Evolutionary conservation across 2,329 filamentous ascomycete species (phyloP), one percentile per base, ranked within the genome.

Genomic region (Ustilaginoidea virens): DNA sequence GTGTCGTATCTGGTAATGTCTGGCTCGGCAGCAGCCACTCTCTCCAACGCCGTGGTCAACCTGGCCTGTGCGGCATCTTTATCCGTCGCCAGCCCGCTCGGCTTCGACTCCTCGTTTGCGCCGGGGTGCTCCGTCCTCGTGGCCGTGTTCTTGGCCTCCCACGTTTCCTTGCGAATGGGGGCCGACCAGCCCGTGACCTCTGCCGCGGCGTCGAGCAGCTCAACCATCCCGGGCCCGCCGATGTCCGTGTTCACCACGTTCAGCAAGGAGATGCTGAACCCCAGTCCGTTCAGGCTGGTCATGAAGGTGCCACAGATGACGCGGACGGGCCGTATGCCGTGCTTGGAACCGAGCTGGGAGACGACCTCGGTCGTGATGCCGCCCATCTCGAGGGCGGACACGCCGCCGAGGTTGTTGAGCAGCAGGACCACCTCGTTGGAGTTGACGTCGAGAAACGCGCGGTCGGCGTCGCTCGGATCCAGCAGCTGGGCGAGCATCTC

Each of bases 1-100:
- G 82, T 92, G 46, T 83, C 79, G 42, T 72, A 83, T 28, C 59
- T 66, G 0, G 79, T 83, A 28, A 83, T 63, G 28, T 80, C 74
- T 2, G 77, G 73, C 48, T 85, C 79, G 1, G 64, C 75, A 0
- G 58, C 62, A 36, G 82, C 66, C 10, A 85, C 56, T 20, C 59
- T 61, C 27, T 77, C 55, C 11, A 83, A 57, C 0, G 63, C 79
- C 11, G 53, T 57, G 13, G 52, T 61, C 23, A 85, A 55, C 5
- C 62, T 61, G 16, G 58, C 51, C 33, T 61, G 66, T 8, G 69
- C 61, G 3, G 50, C 39, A 11, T 40, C 43, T 9, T 61, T 52
- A 36, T 82, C 68, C 33, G 71, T 60, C 43, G 49, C 62, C 30
- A 73, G 48, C 3, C 55, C 62, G 35, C 63, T 68, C 0, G 56